These are phyloP conservation scores for Colletotrichum falcatum DNA, from an alignment of 2,329 filamentous ascomycete species.

Conservation along the genomic window DNA sequence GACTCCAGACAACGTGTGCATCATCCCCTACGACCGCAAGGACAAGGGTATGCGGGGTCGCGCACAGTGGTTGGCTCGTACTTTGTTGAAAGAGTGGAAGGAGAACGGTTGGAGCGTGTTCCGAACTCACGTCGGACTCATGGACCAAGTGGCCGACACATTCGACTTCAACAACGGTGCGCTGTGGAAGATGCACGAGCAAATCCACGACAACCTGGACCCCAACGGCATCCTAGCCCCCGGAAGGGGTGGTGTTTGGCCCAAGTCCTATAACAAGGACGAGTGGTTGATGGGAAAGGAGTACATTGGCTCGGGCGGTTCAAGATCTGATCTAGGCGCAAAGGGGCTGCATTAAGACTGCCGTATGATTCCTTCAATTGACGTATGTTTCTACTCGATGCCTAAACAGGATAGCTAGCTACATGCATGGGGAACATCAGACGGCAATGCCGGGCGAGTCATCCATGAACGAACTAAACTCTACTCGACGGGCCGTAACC, in stretches of 20 bases:
- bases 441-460: no score
- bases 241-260: constrained; percentile 53
- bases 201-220: constrained; percentile 58
- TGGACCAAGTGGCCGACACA: constrained; percentile 59
- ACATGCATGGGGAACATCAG: no score
- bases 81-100: constrained; percentile 56
- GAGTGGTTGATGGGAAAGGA: constrained; percentile 33
- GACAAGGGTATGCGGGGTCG: constrained; percentile 53
- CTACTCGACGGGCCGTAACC: no score
- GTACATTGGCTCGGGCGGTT: constrained; percentile 30
- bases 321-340: no score
- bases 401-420: no score
- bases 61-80: constrained; percentile 47
- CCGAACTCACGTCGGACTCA: constrained; percentile 58
- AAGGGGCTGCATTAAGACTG: no score
- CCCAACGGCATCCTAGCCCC: constrained; percentile 54
- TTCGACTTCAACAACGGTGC: constrained; percentile 58
- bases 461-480: no score
- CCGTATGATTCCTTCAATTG: no score
- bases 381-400: no score
- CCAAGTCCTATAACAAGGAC: constrained; percentile 41
- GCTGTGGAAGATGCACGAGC: constrained; percentile 57
- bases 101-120: constrained; percentile 59
- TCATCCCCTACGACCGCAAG: constrained; percentile 61
- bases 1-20: constrained; percentile 59